Evolutionary conservation across 768 basidiomycete species (phyloP), one percentile per base, ranked within the genome.

Genomic region (Rhodotorula kratochvilovae): DNA sequence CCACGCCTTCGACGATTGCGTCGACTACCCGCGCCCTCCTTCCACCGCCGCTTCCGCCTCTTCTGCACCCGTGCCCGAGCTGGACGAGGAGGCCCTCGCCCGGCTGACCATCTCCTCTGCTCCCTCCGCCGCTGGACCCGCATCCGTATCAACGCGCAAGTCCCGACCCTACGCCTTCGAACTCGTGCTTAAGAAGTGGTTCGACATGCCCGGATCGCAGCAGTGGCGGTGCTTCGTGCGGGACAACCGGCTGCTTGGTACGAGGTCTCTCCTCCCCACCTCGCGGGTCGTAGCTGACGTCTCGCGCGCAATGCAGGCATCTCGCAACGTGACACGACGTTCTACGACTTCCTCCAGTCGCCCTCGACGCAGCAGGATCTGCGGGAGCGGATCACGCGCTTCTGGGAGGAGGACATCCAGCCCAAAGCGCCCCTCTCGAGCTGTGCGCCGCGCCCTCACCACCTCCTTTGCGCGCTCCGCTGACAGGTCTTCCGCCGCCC

Each of bases 171-270:
- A 75, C 77, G 83, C 87, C 35, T 83, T 82, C 10, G 93, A 98
- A 78, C 85, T 98, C 17, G 88, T 96, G 3, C 82, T 97, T 63
- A 86, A 90, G 64, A 94, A 92, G 79, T 96, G 92, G 90, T 91
- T 92, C 74, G 83, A 89, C 33, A 83, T 98, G 64, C 90, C 93
- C 76, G 85, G 85, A 43, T 87, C 90, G 71, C 85, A 92, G 59
- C 94, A 98, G 80, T 80, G 96, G 61, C 84, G 95, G 29, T 95
- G 94, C 82, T 97, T 98, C 78, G 91, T 97, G 15, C 84, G 91
- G 42, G 81, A 87, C 17, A 84, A 87, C 64, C 80, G 75, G 2
- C 81, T 98, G 12, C 76, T 96, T 31, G 95, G 94, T 93, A 58
- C 51, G 80, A 77, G 12, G 5, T 23, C 53, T 63, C n/a, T 13